These are phyloP conservation scores for Colletotrichum sojae DNA, from an alignment of 2,329 filamentous ascomycete genomes.

Conservation along the genomic window DNA sequence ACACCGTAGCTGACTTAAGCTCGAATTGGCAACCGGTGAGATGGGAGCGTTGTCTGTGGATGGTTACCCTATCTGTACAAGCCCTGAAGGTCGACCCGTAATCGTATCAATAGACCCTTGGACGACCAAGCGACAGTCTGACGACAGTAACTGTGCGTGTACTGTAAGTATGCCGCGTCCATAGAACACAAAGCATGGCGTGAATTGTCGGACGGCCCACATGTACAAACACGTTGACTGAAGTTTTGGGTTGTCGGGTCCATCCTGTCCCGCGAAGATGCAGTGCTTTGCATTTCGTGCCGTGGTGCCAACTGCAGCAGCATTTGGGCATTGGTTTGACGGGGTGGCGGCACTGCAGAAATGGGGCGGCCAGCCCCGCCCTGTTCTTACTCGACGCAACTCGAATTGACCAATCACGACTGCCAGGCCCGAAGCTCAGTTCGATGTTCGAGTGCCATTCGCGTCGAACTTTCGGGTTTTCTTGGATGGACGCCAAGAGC, in stretches of 20 bases:
- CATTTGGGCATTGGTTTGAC: background rate
- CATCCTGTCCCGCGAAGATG: background rate
- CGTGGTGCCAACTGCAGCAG: background rate
- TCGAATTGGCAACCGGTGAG: conserved; percentile 40
- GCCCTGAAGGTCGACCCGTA: conserved; percentile 30
- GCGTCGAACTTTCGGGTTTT: background rate
- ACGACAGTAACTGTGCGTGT: conserved; percentile 15
- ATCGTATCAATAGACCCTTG: conserved; percentile 12
- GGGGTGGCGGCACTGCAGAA: background rate
- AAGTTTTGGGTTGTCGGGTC: too few species aligned
- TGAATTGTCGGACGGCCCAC: conserved; percentile 18
- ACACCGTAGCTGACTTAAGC: conserved; percentile 37
- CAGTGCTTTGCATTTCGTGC: background rate
- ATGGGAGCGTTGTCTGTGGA: conserved; percentile 29
- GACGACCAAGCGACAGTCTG: conserved; percentile 6
- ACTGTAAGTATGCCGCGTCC: background rate
- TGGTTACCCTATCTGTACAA: conserved; percentile 16
- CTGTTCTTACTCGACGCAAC: background rate
- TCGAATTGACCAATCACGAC: conserved; percentile 20
- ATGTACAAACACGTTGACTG: conserved; percentile 3
- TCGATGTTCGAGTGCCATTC: background rate
- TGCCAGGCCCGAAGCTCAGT: background rate
- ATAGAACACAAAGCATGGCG: conserved; percentile 5
- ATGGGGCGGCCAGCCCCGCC: conserved; percentile 6
- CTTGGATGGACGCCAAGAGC: background rate